phyloP scores from a whole-genome alignment of 768 basidiomycete species.

The Xerocomellus dryophilus region DNA sequence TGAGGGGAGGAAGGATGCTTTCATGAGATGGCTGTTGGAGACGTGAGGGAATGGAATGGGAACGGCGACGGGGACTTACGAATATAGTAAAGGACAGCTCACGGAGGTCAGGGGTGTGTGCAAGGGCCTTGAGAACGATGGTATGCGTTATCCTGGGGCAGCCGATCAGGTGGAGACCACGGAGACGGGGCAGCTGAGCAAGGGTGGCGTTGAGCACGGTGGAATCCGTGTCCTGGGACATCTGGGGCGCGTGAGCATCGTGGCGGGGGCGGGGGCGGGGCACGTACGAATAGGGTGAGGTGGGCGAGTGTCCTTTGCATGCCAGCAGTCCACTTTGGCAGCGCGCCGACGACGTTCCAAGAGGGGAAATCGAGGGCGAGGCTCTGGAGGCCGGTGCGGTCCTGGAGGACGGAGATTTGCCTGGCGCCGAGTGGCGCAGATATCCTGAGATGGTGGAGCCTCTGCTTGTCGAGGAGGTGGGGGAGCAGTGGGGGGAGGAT shows the following conservation, averaged over 20 bases:
- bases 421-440: conserved; percentile 50
- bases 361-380: conserved; percentile 59
- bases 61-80: conserved; percentile 36
- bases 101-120: conserved; percentile 52
- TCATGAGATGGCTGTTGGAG: conserved; percentile 15
- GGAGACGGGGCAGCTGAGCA: conserved; percentile 48
- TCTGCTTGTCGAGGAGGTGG: conserved; percentile 41
- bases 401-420: conserved; percentile 45
- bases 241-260: conserved; percentile 36
- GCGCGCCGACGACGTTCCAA: conserved; percentile 55
- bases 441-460: conserved; percentile 48
- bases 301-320: conserved; percentile 46
- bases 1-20: conserved; percentile 1
- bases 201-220: conserved; percentile 47
- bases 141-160: conserved; percentile 58
- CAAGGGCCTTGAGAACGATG: conserved; percentile 41
- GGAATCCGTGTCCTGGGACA: conserved; percentile 53
- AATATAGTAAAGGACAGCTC: conserved; percentile 60
- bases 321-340: conserved; percentile 54
- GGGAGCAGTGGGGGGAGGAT: conserved; percentile 51
- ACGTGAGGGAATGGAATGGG: background rate
- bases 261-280: background rate
- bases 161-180: conserved; percentile 56
- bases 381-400: conserved; percentile 39
- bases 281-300: conserved; percentile 60